Conservation (phyloP, 345 rosid species). For the Salix brachista region DNA sequence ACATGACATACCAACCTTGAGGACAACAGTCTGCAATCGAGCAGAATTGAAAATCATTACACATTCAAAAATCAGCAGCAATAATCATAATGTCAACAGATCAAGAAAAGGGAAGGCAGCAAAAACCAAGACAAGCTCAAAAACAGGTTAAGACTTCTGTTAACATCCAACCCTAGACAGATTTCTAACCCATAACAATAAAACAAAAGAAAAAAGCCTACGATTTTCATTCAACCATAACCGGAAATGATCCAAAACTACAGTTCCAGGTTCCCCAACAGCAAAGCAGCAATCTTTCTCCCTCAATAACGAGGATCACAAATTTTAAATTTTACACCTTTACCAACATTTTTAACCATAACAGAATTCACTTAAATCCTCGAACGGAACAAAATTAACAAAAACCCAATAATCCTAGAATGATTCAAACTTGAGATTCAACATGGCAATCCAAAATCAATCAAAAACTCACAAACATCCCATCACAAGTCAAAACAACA, state of each 20-base stretch:
- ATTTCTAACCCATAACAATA: not conserved
- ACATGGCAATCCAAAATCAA: not conserved
- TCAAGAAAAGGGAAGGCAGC: not conserved
- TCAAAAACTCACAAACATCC: not conserved
- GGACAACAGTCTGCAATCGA: conserved; percentile 64
- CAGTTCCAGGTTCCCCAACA: not conserved
- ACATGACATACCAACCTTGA: conserved; percentile 83
- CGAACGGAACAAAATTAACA: not conserved
- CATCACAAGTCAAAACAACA: not conserved
- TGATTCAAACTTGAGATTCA: not conserved
- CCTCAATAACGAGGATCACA: not conserved
- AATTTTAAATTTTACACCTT: not conserved
- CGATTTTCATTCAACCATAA: not conserved
- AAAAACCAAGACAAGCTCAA: not conserved
- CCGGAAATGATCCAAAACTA: not conserved
- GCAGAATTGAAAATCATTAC: not conserved
- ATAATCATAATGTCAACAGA: not conserved
- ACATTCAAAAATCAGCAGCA: not conserved
- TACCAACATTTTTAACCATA: not conserved
- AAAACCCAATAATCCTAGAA: too few relatives aligned
- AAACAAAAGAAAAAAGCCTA: not conserved
- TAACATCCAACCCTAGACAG: not conserved
- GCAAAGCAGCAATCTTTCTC: not conserved
- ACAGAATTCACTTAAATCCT: not conserved
- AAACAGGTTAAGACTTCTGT: not conserved